These are phyloP conservation scores for Lathyrus sativus DNA, from an alignment of 306 rosid genomes.

Conservation along the genomic window DNA sequence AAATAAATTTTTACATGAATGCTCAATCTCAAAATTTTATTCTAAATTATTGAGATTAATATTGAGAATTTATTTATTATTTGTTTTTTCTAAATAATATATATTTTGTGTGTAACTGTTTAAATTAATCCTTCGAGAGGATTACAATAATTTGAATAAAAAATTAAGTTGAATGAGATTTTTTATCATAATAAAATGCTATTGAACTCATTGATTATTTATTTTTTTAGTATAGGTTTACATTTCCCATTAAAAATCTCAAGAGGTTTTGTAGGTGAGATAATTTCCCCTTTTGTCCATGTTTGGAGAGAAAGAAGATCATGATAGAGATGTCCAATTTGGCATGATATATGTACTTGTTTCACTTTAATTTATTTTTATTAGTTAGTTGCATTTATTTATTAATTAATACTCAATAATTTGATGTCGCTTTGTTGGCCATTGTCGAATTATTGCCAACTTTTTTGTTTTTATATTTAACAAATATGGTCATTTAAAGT, in stretches of 20 bases:
- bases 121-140: too few relatives aligned
- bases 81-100: too few relatives aligned
- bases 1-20: too few relatives aligned
- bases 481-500: background rate
- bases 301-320: slow-evolving; percentile 42
- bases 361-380: slow-evolving; percentile 1
- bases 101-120: too few relatives aligned
- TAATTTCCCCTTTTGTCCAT: slow-evolving; percentile 9
- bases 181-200: too few relatives aligned
- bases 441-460: slow-evolving; percentile 34
- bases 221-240: slow-evolving; percentile 33
- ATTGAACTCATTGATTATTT: slow-evolving; percentile 4
- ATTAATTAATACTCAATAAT: slow-evolving; percentile 17
- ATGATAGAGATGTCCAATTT: slow-evolving; percentile 37
- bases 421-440: slow-evolving; percentile 36
- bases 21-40: too few relatives aligned
- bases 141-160: too few relatives aligned
- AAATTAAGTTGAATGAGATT: too few relatives aligned
- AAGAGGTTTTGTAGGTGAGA: background rate
- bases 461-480: slow-evolving; percentile 22
- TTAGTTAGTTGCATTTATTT: slow-evolving; percentile 33
- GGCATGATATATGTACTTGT: slow-evolving; percentile 11
- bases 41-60: too few relatives aligned
- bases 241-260: background rate
- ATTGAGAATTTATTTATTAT: too few relatives aligned